These are phyloP conservation scores for Acanthamoeba lenticulata DNA, from an alignment of 208 protist genomes.

Conservation along the genomic window DNA sequence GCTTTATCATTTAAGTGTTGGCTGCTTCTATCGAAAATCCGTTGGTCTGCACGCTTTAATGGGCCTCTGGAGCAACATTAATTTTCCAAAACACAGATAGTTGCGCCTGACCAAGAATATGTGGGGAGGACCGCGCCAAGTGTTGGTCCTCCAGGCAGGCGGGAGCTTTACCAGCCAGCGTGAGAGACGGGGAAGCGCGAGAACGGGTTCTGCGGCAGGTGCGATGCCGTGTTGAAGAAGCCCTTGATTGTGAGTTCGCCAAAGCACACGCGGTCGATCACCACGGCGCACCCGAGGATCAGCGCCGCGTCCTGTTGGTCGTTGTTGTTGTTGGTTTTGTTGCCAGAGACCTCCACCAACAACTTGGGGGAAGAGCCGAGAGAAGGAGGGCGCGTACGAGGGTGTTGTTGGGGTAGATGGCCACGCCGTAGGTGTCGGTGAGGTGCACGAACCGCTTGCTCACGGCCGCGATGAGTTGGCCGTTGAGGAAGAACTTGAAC, in stretches of 20 bases:
- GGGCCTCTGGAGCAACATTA: too few relatives aligned
- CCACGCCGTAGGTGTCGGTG: background rate
- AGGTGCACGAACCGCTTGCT: background rate
- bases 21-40: too few relatives aligned
- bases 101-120: too few relatives aligned
- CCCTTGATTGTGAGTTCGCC: background rate
- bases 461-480: background rate
- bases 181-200: background rate
- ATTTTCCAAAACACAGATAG: too few relatives aligned
- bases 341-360: too few relatives aligned
- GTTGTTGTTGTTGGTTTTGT: too few relatives aligned
- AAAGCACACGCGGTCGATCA: conserved; percentile 1
- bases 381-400: too few relatives aligned
- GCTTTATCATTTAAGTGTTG: too few relatives aligned
- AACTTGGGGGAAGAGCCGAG: too few relatives aligned
- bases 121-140: too few relatives aligned
- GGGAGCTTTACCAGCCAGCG: background rate
- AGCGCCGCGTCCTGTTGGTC: background rate
- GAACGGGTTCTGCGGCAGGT: conserved; percentile 12
- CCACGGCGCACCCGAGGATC: background rate
- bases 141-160: too few relatives aligned
- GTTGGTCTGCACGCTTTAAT: too few relatives aligned
- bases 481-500: background rate
- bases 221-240: background rate
- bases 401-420: background rate